Base-by-base conservation (phyloP, 2,329 filamentous ascomycete species). In the Coniochaeta ligniaria region DNA sequence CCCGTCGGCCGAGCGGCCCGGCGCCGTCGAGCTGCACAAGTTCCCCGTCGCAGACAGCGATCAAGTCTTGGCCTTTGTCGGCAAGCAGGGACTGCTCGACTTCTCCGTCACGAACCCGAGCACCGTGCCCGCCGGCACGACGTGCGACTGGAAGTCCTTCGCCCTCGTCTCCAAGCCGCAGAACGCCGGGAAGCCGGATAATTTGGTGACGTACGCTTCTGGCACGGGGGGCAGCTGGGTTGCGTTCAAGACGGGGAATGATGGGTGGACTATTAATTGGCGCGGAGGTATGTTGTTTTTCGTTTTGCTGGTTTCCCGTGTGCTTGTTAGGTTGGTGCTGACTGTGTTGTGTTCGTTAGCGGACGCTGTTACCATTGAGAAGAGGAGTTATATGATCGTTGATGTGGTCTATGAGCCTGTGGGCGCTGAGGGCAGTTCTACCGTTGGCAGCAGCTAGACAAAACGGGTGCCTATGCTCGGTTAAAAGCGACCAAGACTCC, bases 51-150 rank as follows among this genome's bases (percentile, higher is more conserved):
- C 41, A 70, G 71, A 66, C 69, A 71, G 50, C 67, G 72, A 74
- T 67, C 71, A 73, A 61, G 69, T 69, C 3, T 69, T 78, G 38
- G 74, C 70, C 22, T 69, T 78, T 33, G 63, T 73, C n/a, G 75
- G 75, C 56, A 59, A 61, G 6, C 64, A 70, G 41, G 70, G 67
- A 0, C 65, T 76, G 50, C 66, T 70, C 63, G 66, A 67, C 56
- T 66, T 78, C 14, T 64, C 68, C 62, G 68, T 76, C 60, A 64
- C 64, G 22, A 71, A 73, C 63, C 74, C 75, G 6, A 64, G 61
- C 24, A 61, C 61, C 1, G 67, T n/a, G 66, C 67, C 7, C 66
- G 67, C 20, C 70, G 54, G 68, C 33, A 65, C 60, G 20, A 66
- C 64, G 47, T 63, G 65, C 6, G 67, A 73, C 62, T 77, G 70